Evolutionary conservation across 106 monocot genomes (phyloP).

Genomic region (Hemerocallis citrina): DNA sequence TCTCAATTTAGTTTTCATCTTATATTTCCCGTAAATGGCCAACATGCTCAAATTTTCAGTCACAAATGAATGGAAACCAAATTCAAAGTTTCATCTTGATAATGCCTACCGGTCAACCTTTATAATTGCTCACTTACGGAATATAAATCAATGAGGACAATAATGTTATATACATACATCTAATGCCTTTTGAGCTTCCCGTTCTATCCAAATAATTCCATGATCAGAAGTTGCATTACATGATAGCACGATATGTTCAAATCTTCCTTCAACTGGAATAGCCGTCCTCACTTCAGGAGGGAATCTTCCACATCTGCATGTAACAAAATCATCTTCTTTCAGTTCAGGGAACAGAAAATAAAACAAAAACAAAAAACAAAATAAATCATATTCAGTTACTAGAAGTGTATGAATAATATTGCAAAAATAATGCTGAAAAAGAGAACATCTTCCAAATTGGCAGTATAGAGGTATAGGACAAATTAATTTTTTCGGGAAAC

Average conservation of each 20-base stretch:
- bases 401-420: not conserved
- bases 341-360: not conserved
- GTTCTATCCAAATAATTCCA: constrained; percentile 68
- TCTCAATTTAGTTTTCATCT: not conserved
- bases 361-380: not conserved
- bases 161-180: constrained; percentile 25
- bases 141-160: not conserved
- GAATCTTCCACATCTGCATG: constrained; percentile 69
- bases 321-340: not conserved
- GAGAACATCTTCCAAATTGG: too few relatives aligned
- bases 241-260: constrained; percentile 84
- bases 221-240: constrained; percentile 75
- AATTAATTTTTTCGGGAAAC: too few relatives aligned
- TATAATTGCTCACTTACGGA: not conserved
- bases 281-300: constrained; percentile 84
- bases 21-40: not conserved
- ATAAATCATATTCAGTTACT: not conserved
- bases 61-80: not conserved
- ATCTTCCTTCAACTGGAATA: constrained; percentile 82
- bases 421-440: too few relatives aligned
- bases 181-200: constrained; percentile 62
- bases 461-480: too few relatives aligned
- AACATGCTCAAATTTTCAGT: not conserved
- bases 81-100: not conserved
- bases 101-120: not conserved